phyloP scores from a whole-genome alignment of 768 basidiomycete genomes.

The Cystoderma amianthinum region DNA sequence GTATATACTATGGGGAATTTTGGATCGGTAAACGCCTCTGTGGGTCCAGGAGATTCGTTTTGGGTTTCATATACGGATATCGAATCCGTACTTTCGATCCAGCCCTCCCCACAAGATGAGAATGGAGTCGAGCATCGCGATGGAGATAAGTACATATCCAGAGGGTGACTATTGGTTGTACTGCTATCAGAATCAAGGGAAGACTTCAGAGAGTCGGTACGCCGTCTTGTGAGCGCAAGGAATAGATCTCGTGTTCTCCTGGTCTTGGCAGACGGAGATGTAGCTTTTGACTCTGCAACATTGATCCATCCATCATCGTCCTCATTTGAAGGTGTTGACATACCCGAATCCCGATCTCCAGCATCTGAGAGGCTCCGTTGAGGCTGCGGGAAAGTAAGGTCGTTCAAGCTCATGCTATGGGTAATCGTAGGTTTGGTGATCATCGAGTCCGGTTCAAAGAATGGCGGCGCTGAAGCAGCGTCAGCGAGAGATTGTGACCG shows the following conservation, averaged over 20 bases:
- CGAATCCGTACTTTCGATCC: slow-evolving; percentile 23
- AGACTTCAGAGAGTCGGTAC: slow-evolving; percentile 28
- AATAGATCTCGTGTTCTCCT: slow-evolving; percentile 35
- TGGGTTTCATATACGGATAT: too few species aligned
- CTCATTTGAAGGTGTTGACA: slow-evolving; percentile 25
- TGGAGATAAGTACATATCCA: background rate
- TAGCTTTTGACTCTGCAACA: slow-evolving; percentile 14
- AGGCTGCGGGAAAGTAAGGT: slow-evolving; percentile 21
- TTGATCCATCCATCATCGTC: slow-evolving; percentile 42
- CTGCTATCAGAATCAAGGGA: background rate
- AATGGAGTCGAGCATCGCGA: background rate
- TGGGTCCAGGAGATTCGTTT: too few species aligned
- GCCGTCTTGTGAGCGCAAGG: slow-evolving; percentile 30
- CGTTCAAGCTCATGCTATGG: slow-evolving; percentile 27
- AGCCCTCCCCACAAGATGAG: slow-evolving; percentile 10
- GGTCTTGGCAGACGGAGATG: slow-evolving; percentile 21
- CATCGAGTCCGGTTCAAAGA: background rate
- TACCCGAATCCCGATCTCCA: slow-evolving; percentile 19
- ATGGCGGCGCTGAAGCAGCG: background rate
- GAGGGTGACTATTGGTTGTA: background rate
- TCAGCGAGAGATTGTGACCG: slow-evolving; percentile 23
- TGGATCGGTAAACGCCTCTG: too few species aligned
- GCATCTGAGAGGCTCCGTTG: slow-evolving; percentile 33
- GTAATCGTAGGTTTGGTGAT: slow-evolving; percentile 10
- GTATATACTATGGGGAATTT: too few species aligned